Conservation (phyloP, 306 rosid genomes). For the Corylus heterophylla region DNA sequence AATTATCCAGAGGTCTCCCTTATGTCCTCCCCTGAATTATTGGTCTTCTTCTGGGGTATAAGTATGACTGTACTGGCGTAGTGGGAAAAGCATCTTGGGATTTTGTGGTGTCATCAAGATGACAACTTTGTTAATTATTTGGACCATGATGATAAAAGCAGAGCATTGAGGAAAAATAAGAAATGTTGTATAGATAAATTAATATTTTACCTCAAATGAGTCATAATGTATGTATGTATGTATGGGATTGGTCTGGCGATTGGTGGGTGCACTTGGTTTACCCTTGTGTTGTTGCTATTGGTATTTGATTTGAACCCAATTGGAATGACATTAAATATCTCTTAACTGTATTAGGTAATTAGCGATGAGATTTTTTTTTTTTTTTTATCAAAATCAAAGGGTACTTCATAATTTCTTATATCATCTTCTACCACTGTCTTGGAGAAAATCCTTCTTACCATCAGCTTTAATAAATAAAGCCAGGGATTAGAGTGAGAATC, state of each 20-base stretch:
- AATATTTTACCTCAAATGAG: neutral
- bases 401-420: neutral
- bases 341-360: neutral
- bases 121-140: neutral
- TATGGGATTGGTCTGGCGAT: neutral
- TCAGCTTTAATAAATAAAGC: neutral
- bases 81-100: neutral
- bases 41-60: neutral
- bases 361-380: neutral
- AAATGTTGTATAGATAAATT: neutral
- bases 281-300: slow-evolving; percentile 2
- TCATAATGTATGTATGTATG: neutral
- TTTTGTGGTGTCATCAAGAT: neutral
- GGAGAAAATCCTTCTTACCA: neutral
- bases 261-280: neutral
- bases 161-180: neutral
- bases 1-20: neutral
- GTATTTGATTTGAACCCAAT: slow-evolving; percentile 21
- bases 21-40: neutral
- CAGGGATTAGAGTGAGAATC: neutral
- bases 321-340: neutral
- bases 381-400: neutral
- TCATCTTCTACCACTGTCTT: neutral
- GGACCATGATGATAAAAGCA: neutral
- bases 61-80: neutral